Conservation (phyloP, 2,329 filamentous ascomycete genomes). For the Aspergillus alliaceus region DNA sequence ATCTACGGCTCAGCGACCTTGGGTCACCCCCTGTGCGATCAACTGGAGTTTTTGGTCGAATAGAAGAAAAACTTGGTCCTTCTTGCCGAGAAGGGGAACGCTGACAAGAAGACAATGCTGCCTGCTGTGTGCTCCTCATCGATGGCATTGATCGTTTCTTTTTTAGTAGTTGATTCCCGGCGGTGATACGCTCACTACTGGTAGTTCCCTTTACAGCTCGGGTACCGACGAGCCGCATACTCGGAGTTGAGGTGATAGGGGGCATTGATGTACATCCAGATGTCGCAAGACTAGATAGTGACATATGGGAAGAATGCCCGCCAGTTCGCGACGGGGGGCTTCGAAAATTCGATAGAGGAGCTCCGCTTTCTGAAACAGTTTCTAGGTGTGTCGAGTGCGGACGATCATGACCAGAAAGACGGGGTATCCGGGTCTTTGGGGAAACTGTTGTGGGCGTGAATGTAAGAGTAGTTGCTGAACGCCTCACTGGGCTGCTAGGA, state of each 20-base stretch:
- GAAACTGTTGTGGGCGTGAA: conserved; percentile 77
- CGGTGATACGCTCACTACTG: conserved; percentile 51
- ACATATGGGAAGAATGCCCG: conserved; percentile 67
- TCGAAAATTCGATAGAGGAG: conserved; percentile 62
- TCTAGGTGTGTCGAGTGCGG: conserved; percentile 73
- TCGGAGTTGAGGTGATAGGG: conserved; percentile 59
- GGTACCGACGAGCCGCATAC: conserved; percentile 58
- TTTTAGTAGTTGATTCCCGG: conserved; percentile 56
- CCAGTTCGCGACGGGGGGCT: conserved; percentile 67
- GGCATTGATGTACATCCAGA: conserved; percentile 61
- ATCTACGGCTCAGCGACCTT: conserved; percentile 53
- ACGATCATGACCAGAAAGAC: conserved; percentile 70
- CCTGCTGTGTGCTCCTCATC: conserved; percentile 48
- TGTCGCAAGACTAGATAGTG: conserved; percentile 63
- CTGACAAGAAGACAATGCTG: conserved; percentile 30
- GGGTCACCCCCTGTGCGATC: conserved; percentile 53
- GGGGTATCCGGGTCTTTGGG: conserved; percentile 70
- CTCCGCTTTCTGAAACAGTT: conserved; percentile 87
- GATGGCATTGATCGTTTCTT: conserved; percentile 62
- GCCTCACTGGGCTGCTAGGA: conserved; percentile 67
- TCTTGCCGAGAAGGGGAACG: conserved; percentile 40
- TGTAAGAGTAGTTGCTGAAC: conserved; percentile 78
- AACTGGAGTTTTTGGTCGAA: conserved; percentile 69
- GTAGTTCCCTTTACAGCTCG: conserved; percentile 37
- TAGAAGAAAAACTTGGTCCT: conserved; percentile 29